Percentiles rank a stretch among this genome's conserved stretches.
These are phyloP conservation scores for Brassica hybrid DNA, from an alignment of 441 rosid genomes.

Conservation along the genomic window DNA sequence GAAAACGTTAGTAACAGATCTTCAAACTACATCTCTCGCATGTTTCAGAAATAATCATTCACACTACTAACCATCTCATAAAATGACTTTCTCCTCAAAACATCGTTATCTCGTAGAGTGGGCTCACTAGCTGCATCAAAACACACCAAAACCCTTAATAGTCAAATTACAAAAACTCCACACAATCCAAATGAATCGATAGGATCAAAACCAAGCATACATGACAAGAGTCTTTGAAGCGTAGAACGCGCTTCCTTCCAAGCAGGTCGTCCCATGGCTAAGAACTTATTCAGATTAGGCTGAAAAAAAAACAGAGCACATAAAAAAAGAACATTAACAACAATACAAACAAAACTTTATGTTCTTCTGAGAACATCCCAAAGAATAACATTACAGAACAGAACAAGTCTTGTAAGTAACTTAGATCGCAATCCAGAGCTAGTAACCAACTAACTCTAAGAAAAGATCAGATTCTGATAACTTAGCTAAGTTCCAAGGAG, in stretches of 20 bases:
- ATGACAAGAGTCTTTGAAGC: slow-evolving; percentile 75
- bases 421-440: no score
- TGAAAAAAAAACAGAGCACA: slow-evolving; percentile 47
- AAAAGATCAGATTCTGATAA: not conserved
- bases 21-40: not conserved
- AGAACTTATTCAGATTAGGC: slow-evolving; percentile 81
- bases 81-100: slow-evolving; percentile 64
- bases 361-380: not conserved
- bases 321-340: not conserved
- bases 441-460: not conserved
- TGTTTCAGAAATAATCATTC: not conserved
- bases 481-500: not conserved
- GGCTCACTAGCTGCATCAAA: slow-evolving; percentile 65
- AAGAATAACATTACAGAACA: not conserved
- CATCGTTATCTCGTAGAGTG: slow-evolving; percentile 66
- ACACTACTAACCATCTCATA: slow-evolving; percentile 60
- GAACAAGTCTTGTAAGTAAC: not conserved
- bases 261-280: slow-evolving; percentile 88
- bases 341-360: slow-evolving; percentile 13
- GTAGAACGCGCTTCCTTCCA: slow-evolving; percentile 96
- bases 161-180: not conserved
- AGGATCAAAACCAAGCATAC: slow-evolving; percentile 45
- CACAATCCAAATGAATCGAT: not conserved
- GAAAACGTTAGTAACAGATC: slow-evolving; percentile 15
- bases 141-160: slow-evolving; percentile 32